A percentile compares a stretch with the other conserved stretches of the same genome.
Evolutionary conservation across 176 grass and related monocot species (phyloP).

Genomic region (Phyllostachys edulis): DNA sequence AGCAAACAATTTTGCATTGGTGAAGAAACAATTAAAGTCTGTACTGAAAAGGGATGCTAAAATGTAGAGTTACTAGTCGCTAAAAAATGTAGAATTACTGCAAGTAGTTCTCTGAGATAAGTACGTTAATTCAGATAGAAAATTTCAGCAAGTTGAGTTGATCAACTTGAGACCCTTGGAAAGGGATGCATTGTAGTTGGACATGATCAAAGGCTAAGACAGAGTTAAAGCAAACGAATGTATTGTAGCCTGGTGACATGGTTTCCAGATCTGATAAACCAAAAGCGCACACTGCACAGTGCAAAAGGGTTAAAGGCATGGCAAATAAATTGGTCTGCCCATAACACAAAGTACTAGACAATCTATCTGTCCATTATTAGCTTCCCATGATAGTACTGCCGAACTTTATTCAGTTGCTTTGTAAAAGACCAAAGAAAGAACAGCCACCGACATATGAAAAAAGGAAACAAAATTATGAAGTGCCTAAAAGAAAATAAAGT

Average conservation of each 20-base stretch:
- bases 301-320: constrained; percentile 25
- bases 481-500: neutral
- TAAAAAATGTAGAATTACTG: neutral
- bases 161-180: neutral
- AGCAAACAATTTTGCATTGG: neutral
- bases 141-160: neutral
- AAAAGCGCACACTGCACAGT: constrained; percentile 28
- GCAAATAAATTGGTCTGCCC: constrained; percentile 4
- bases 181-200: neutral
- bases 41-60: neutral
- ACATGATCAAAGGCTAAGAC: neutral
- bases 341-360: constrained; percentile 1
- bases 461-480: neutral
- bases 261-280: constrained; percentile 1
- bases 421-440: neutral
- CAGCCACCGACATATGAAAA: neutral
- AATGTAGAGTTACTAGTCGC: neutral
- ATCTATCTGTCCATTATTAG: constrained; percentile 32
- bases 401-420: constrained; percentile 15
- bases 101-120: neutral
- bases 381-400: constrained; percentile 20
- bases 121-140: neutral
- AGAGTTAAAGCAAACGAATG: neutral
- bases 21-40: neutral
- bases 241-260: neutral